A percentile compares a stretch with the other conserved stretches of the same genome.
Conservation (phyloP, 2,329 filamentous ascomycete genomes). For the Fusarium robinianum region DNA sequence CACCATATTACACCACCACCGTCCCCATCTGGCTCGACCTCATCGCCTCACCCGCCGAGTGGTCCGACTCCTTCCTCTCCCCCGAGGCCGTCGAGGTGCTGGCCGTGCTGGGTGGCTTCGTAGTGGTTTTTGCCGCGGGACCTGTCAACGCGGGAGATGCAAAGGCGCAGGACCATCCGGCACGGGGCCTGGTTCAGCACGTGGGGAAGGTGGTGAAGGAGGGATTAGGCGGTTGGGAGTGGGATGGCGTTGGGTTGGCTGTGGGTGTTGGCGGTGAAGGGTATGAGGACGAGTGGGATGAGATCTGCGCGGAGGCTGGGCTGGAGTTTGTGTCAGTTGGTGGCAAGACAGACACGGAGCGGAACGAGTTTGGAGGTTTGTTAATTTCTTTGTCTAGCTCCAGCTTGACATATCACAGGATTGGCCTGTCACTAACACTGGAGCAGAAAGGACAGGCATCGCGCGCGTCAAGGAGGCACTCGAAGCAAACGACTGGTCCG, state of each 20-base stretch:
- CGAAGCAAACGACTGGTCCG: conserved; percentile 68
- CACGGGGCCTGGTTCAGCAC: conserved; percentile 52
- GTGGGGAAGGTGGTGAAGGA: conserved; percentile 60
- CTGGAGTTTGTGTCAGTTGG: conserved; percentile 66
- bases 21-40: conserved; percentile 72
- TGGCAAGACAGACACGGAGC: conserved; percentile 42
- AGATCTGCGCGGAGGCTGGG: conserved; percentile 58
- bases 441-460: conserved; percentile 61
- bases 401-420: no score
- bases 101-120: conserved; percentile 61
- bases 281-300: conserved; percentile 64
- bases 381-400: neutral
- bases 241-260: conserved; percentile 67
- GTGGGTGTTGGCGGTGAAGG: conserved; percentile 57
- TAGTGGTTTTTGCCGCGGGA: conserved; percentile 47
- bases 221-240: conserved; percentile 63
- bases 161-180: conserved; percentile 27
- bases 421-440: conserved; percentile 25
- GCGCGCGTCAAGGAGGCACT: conserved; percentile 64
- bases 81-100: conserved; percentile 67
- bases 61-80: conserved; percentile 63
- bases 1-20: conserved; percentile 63
- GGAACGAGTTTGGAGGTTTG: conserved; percentile 65
- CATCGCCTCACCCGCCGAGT: conserved; percentile 54
- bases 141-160: conserved; percentile 14